Percentiles rank a stretch among this genome's conserved stretches.
Conservation (phyloP, 1,139 yeast species). For the Pneumocystis jirovecii region DNA sequence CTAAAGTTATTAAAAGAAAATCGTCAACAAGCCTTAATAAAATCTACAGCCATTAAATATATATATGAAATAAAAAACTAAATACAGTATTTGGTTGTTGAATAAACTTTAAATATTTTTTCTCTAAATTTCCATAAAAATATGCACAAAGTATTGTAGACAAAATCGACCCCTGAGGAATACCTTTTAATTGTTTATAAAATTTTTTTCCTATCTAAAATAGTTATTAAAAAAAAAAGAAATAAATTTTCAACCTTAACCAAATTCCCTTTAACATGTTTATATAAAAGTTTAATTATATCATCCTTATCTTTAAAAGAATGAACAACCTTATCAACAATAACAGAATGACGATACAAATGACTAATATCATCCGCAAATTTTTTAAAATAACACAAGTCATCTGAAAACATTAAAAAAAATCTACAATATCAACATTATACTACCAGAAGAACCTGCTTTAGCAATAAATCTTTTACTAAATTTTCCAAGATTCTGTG, state of each 20-base stretch:
- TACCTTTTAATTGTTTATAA: conserved; percentile 44
- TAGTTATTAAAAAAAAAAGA: background rate
- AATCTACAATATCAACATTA: background rate
- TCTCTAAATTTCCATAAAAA: conserved; percentile 50
- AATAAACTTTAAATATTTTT: conserved; percentile 28
- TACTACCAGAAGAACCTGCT: conserved; percentile 3
- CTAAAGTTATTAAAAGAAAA: conserved; percentile 50
- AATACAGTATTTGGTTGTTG: conserved; percentile 16
- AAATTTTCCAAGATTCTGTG: conserved; percentile 4
- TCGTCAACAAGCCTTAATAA: conserved; percentile 72
- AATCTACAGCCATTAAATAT: background rate
- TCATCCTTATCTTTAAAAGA: conserved; percentile 8
- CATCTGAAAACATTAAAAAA: background rate
- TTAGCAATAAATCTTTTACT: conserved; percentile 2
- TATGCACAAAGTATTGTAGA: conserved; percentile 67
- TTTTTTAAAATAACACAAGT: conserved; percentile 2
- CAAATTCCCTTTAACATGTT: conserved; percentile 31
- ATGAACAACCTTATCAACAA: conserved; percentile 8
- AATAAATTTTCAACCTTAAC: conserved; percentile 18
- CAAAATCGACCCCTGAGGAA: conserved; percentile 75
- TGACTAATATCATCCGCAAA: conserved; percentile 3
- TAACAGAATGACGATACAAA: conserved; percentile 4
- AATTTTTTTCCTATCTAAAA: conserved; percentile 21
- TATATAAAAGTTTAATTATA: conserved; percentile 19
- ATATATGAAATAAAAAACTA: conserved; percentile 19